phyloP scores from a whole-genome alignment of 1,139 yeast genomes.

The Meyerozyma sp. region DNA sequence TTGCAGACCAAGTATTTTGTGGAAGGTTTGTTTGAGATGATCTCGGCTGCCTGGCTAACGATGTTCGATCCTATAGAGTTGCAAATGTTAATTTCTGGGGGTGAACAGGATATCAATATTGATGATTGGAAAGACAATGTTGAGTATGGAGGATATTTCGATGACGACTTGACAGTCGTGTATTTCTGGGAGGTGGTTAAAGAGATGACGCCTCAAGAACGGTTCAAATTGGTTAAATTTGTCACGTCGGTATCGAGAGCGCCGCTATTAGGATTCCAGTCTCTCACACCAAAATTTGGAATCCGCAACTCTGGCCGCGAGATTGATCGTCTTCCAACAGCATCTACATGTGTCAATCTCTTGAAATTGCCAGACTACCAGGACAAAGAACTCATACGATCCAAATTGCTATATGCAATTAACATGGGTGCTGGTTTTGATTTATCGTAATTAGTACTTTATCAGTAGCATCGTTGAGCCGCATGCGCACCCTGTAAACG shows the following conservation, averaged over 20 bases:
- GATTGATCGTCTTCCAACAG: constrained; percentile 65
- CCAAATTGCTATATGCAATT: constrained; percentile 72
- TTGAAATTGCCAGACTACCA: constrained; percentile 80
- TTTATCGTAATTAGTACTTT: constrained; percentile 39
- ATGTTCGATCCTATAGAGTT: constrained; percentile 83
- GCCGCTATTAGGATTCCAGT: constrained; percentile 80
- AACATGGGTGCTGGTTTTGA: constrained; percentile 84
- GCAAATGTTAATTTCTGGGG: constrained; percentile 84
- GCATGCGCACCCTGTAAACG: neutral
- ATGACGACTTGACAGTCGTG: constrained; percentile 49
- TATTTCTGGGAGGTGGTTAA: constrained; percentile 73
- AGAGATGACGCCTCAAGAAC: constrained; percentile 60
- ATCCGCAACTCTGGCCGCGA: constrained; percentile 66
- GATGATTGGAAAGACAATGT: constrained; percentile 62
- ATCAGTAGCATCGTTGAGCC: neutral
- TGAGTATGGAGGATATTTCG: constrained; percentile 62
- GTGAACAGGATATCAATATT: constrained; percentile 58
- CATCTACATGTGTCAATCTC: constrained; percentile 88
- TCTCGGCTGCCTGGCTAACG: constrained; percentile 69
- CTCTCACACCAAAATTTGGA: constrained; percentile 74
- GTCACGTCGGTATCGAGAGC: constrained; percentile 91
- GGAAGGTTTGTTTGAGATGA: constrained; percentile 64
- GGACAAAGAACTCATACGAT: constrained; percentile 49
- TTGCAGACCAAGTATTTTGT: constrained; percentile 62
- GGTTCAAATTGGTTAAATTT: constrained; percentile 65